These are phyloP conservation scores for Venturia aucupariae DNA, from an alignment of 2,329 filamentous ascomycete species.

Conservation along the genomic window DNA sequence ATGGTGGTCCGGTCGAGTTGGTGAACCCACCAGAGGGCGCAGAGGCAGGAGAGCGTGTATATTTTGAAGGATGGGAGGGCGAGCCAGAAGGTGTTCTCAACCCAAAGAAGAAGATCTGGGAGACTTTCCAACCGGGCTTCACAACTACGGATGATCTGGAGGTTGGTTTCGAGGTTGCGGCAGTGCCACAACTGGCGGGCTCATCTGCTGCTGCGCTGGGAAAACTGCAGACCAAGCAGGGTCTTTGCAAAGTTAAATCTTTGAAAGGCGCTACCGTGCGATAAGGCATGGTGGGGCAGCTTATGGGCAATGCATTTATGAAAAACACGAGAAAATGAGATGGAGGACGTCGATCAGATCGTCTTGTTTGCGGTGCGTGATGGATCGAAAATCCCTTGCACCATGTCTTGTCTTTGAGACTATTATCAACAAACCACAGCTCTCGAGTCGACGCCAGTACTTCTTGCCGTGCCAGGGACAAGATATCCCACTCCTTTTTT, in stretches of 20 bases:
- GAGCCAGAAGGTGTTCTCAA: slow-evolving; percentile 90
- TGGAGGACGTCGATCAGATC: background rate
- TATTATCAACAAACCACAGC: too few relatives aligned
- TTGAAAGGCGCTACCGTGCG: slow-evolving; percentile 74
- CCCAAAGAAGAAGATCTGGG: slow-evolving; percentile 99
- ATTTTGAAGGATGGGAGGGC: slow-evolving; percentile 89
- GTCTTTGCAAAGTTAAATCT: slow-evolving; percentile 72
- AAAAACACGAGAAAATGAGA: slow-evolving; percentile 4
- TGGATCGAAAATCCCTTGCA: background rate
- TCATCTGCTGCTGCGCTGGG: slow-evolving; percentile 46
- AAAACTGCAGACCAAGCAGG: slow-evolving; percentile 67
- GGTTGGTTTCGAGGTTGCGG: slow-evolving; percentile 76
- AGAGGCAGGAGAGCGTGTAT: slow-evolving; percentile 77
- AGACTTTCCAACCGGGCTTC: slow-evolving; percentile 92
- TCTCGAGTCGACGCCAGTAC: too few relatives aligned
- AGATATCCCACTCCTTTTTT: background rate
- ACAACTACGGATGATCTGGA: slow-evolving; percentile 74
- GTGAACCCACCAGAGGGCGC: slow-evolving; percentile 72
- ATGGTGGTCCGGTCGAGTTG: slow-evolving; percentile 88
- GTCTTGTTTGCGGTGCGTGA: background rate
- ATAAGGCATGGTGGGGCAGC: slow-evolving; percentile 32
- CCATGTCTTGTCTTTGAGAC: background rate
- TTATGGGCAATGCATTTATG: background rate
- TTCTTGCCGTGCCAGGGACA: too few relatives aligned
- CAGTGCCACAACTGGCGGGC: slow-evolving; percentile 65